Evolutionary conservation across 2,329 filamentous ascomycete genomes (phyloP), one percentile per base, ranked within the genome.

Genomic region (Fusarium sp.): DNA sequence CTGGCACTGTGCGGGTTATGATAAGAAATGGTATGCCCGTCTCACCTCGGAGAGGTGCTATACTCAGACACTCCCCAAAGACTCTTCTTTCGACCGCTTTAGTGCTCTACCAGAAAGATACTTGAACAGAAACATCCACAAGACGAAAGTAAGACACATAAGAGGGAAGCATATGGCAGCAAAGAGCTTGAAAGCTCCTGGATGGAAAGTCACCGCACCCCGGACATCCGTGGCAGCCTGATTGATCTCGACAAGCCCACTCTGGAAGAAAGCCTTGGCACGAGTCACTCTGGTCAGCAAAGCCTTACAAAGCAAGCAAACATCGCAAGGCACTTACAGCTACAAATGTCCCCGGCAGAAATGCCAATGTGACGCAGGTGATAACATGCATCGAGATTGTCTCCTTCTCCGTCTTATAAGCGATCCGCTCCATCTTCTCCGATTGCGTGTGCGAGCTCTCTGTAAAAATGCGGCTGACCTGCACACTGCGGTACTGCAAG

Each of bases 401-500:
- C 15, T 37, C 35, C 15, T 37, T 16, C 77, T 87, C 85, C n/a
- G 84, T 86, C 57, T 88, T 86, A 37, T 85, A 78, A 0, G 87
- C 86, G 33, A 89, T 87, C 4, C 18, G 13, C 46, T 60, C 46
- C 46, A 60, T 60, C 44, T 50, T 60, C 10, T 33, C 25, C 25
- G 44, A 50, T 19, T 60, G 57, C 16, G 19, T 23, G 7, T 23
- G 37, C 2, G 57, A 60, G 10, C 35, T 60, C 11, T 50, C 57
- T 16, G 44, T 60, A 19, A 50, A 60, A 2, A 60, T 15, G 35
- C 25, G 57, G 16, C 57, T 42, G 44, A 60, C 35, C 16, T 60
- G 57, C 9, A 60, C 35, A 11, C 28, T 50, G 10, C 57, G 33
- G 21, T 60, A 50, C 21, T 60, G 57, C 25, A 60, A 21, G 15